Conservation (phyloP, 179 eudicot genomes). For the Spergularia azorica region DNA sequence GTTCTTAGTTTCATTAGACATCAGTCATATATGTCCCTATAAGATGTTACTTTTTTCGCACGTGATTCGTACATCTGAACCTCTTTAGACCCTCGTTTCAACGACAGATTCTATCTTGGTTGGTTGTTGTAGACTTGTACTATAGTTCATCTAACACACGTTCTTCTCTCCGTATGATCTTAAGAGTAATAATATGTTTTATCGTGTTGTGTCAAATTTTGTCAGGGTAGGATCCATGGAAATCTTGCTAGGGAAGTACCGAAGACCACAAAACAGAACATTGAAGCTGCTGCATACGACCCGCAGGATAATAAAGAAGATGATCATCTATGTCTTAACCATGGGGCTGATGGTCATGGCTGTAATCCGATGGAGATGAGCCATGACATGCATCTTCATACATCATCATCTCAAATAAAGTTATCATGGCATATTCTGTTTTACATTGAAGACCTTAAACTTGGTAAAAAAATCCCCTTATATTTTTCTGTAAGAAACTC, state of each 20-base stretch:
- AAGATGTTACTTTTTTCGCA: background rate
- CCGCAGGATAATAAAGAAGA: background rate
- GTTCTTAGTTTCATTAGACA: no score
- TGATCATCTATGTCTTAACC: slow-evolving; percentile 22
- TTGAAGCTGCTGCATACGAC: slow-evolving; percentile 8
- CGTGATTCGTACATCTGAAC: background rate
- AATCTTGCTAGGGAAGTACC: slow-evolving; percentile 32
- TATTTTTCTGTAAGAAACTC: slow-evolving; percentile 50
- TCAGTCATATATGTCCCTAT: background rate
- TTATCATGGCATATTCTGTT: slow-evolving; percentile 48
- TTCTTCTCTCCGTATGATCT: no score
- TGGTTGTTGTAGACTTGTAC: background rate
- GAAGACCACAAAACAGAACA: slow-evolving; percentile 19
- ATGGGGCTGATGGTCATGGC: slow-evolving; percentile 1
- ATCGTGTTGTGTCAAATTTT: slow-evolving; percentile 1
- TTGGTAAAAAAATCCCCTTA: slow-evolving; percentile 40
- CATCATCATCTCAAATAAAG: slow-evolving; percentile 31
- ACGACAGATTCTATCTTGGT: background rate
- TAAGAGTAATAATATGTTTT: background rate
- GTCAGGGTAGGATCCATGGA: slow-evolving; percentile 33
- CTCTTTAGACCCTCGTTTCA: background rate
- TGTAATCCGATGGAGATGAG: slow-evolving; percentile 14
- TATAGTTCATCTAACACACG: background rate
- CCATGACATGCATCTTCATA: slow-evolving; percentile 3
- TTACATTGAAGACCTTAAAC: slow-evolving; percentile 44